Percentiles rank a stretch among this genome's conserved stretches.
These are phyloP conservation scores for Aspergillus neoniger DNA, from an alignment of 2,329 filamentous ascomycete genomes.

Conservation along the genomic window DNA sequence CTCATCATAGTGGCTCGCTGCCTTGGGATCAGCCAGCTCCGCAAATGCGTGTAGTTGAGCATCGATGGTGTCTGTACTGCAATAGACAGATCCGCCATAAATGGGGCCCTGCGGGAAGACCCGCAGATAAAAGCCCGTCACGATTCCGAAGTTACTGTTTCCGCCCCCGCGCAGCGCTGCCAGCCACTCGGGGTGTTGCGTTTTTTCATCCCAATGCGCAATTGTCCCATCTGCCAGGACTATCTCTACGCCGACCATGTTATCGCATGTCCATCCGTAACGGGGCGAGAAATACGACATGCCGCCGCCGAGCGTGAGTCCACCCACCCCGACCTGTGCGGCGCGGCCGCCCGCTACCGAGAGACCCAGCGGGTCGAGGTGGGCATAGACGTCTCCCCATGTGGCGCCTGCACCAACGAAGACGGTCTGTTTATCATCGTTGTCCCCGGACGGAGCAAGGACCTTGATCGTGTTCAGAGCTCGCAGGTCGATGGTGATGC, in stretches of 20 bases:
- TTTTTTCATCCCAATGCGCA: constrained; percentile 39
- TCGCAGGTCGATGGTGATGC: neutral
- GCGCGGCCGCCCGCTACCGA: constrained; percentile 27
- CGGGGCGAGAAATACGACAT: constrained; percentile 20
- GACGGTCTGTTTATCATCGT: neutral
- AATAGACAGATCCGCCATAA: constrained; percentile 42
- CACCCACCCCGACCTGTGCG: constrained; percentile 29
- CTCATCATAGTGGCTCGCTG: neutral
- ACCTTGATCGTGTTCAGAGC: constrained; percentile 14
- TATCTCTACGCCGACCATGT: constrained; percentile 41
- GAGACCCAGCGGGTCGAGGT: constrained; percentile 21
- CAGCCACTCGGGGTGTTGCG: constrained; percentile 26
- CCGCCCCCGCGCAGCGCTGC: constrained; percentile 34
- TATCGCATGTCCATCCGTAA: constrained; percentile 31
- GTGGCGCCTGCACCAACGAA: constrained; percentile 15
- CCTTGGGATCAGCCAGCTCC: neutral
- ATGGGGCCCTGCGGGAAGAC: constrained; percentile 26
- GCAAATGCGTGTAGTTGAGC: neutral
- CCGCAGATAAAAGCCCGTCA: constrained; percentile 28
- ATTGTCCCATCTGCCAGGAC: constrained; percentile 50
- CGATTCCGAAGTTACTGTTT: constrained; percentile 34
- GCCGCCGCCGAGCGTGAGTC: constrained; percentile 22
- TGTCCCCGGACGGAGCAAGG: neutral
- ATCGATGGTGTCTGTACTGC: constrained; percentile 21
- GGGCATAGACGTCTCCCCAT: constrained; percentile 17